Percentiles rank a stretch among this genome's conserved stretches.
Conservation (phyloP, 2,329 filamentous ascomycete genomes). For the Microdochium nivale region DNA sequence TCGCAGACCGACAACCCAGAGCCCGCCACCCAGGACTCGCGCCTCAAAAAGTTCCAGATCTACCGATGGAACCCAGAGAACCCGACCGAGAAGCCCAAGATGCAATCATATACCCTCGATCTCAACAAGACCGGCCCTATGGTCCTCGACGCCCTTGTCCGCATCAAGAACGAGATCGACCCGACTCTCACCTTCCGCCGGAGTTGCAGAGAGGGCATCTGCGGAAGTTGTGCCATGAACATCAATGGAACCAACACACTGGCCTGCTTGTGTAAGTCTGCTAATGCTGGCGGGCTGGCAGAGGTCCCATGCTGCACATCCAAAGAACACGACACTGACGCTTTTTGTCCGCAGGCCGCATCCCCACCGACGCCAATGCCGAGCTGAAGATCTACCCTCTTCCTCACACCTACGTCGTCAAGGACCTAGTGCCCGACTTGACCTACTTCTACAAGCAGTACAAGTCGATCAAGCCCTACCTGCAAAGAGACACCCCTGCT, state of each 20-base stretch:
- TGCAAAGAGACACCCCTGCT: slow-evolving; percentile 80
- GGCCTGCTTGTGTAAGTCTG: slow-evolving; percentile 83
- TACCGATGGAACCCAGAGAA: slow-evolving; percentile 98
- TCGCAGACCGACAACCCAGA: slow-evolving; percentile 54
- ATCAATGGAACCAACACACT: slow-evolving; percentile 98
- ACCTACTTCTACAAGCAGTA: slow-evolving; percentile 99
- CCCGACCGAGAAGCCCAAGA: slow-evolving; percentile 84
- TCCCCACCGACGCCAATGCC: slow-evolving; percentile 70
- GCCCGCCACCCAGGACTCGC: slow-evolving; percentile 45
- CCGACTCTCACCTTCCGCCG: slow-evolving; percentile 92
- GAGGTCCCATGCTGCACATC: background rate
- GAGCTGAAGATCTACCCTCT: slow-evolving; percentile 95
- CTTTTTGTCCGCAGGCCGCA: slow-evolving; percentile 59
- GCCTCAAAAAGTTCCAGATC: slow-evolving; percentile 92
- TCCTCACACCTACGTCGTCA: slow-evolving; percentile 97
- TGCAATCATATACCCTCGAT: slow-evolving; percentile 93
- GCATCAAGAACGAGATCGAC: slow-evolving; percentile 99
- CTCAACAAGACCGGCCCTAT: slow-evolving; percentile 99
- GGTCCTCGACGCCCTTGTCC: slow-evolving; percentile 92
- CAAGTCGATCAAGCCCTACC: slow-evolving; percentile 98
- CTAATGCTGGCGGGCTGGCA: background rate
- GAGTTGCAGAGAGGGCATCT: slow-evolving; percentile 96
- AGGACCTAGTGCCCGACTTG: slow-evolving; percentile 95
- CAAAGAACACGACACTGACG: slow-evolving; percentile 16
- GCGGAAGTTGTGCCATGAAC: slow-evolving; percentile 98